Conservation (phyloP, 495 filamentous ascomycete species). For the Xylaria castorea region DNA sequence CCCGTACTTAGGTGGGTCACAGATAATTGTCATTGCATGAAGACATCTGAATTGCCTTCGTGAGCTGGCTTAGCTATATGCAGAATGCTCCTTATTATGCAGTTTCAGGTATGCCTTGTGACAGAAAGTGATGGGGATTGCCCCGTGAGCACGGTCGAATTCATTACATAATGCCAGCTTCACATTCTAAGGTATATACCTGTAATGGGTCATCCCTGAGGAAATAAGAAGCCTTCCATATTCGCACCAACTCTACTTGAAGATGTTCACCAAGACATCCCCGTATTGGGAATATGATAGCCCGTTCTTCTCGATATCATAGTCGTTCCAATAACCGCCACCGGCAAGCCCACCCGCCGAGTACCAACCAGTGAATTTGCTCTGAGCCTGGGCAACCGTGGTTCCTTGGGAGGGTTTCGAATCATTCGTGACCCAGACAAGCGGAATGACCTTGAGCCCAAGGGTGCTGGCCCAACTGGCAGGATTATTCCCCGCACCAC, state of each 20-base stretch:
- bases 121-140: not conserved
- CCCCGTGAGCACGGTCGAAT: not conserved
- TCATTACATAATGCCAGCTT: not conserved
- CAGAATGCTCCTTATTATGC: not conserved
- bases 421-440: constrained; percentile 54
- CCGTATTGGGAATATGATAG: constrained; percentile 49
- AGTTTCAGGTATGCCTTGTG: not conserved
- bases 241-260: constrained; percentile 34
- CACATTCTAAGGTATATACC: not conserved
- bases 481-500: constrained; percentile 49
- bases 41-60: not conserved
- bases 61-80: no score
- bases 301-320: constrained; percentile 54
- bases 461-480: constrained; percentile 43
- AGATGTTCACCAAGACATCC: constrained; percentile 41
- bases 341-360: constrained; percentile 40
- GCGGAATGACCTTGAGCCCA: constrained; percentile 51
- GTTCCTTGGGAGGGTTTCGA: constrained; percentile 49
- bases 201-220: not conserved
- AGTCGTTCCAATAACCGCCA: constrained; percentile 55
- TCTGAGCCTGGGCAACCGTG: constrained; percentile 44
- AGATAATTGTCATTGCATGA: not conserved
- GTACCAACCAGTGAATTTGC: constrained; percentile 44
- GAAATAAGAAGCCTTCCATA: not conserved
- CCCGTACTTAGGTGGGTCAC: not conserved